Evolutionary conservation across 108 stramenopile genomes (phyloP), one percentile per base, ranked within the genome.

Genomic region (Cyclotella kingstonii): DNA sequence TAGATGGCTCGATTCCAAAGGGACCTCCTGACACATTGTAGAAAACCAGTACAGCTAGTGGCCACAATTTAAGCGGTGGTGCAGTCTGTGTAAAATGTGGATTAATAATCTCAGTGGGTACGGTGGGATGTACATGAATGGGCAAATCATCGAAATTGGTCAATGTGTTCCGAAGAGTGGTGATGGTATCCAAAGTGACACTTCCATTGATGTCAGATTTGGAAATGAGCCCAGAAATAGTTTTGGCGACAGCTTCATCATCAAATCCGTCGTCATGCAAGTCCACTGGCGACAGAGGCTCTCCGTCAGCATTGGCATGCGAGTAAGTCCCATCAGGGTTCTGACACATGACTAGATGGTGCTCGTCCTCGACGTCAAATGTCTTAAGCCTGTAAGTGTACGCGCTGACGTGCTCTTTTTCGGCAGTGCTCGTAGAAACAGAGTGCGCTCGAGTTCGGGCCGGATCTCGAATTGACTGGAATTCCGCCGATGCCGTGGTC

Each of bases 21-120:
- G 59, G 58, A 8, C 54, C 63, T 0, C 70, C 94, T n/a, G 75
- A 76, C 28, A 95, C 94, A 26, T 75, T 81, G 68, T 95, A 96
- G 65, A 98, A 98, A 17, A 96, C 85, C 6, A 98, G 70, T 21
- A 95, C 64, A 18, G 92, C 90, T 54, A 98, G 60, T 1, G 91
- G 65, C 56, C 77, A 76, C 35, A 74, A 28, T 10, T 77, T 66
- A 45, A 77, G 47, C 1, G 71, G 18, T 11, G 73, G 73, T 10
- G 64, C 38, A 14, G 74, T 75, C 10, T 28, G 42, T 0, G 66
- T 67, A 28, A 50, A 66, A 12, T 59, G 44, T 41, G 74, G 74
- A 41, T 75, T 31, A 19, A 67, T 34, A 0, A 75, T 54, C 51
- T 75, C 66, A 9, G 38, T 11, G 8, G 74, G 74, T n/a, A 75